These are phyloP conservation scores for Herpetomonas samuelpessoai DNA, from an alignment of 208 protist species.

Conservation along the genomic window DNA sequence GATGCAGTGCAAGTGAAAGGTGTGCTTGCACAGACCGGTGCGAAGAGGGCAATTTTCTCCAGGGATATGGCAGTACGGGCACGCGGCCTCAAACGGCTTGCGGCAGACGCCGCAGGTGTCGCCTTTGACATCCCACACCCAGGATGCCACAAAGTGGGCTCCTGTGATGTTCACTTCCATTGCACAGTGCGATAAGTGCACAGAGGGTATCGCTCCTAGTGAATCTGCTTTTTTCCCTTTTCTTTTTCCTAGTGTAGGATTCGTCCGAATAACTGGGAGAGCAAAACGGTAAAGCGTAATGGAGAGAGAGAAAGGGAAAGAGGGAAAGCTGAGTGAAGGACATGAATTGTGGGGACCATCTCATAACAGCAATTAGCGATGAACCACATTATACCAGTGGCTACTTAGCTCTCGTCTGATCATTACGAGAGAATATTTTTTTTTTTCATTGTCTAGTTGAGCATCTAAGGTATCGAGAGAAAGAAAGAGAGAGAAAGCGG, in stretches of 20 bases:
- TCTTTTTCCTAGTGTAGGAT: too few species aligned
- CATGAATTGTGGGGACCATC: neutral
- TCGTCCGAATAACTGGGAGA: too few species aligned
- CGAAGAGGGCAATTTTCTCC: constrained; percentile 96
- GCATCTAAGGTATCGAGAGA: neutral
- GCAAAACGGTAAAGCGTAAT: neutral
- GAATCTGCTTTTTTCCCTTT: too few species aligned
- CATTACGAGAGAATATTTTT: neutral
- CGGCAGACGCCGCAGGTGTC: constrained; percentile 90
- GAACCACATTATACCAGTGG: constrained; percentile 1
- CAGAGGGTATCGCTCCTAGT: neutral
- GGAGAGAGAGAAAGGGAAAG: constrained; percentile 8
- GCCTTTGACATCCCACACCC: constrained; percentile 86
- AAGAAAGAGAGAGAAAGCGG: neutral
- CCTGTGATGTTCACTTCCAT: constrained; percentile 86
- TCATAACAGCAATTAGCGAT: constrained; percentile 1
- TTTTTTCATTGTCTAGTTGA: neutral
- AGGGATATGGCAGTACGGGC: constrained; percentile 75
- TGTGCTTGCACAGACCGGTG: constrained; percentile 97
- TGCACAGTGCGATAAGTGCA: neutral
- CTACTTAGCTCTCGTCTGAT: too few species aligned
- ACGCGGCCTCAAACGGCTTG: constrained; percentile 80
- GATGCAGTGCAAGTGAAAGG: constrained; percentile 99
- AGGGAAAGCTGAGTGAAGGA: constrained; percentile 6
- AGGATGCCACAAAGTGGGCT: constrained; percentile 77